Conservation (phyloP, 1,139 yeast species). For the Candida labiduridarum region DNA sequence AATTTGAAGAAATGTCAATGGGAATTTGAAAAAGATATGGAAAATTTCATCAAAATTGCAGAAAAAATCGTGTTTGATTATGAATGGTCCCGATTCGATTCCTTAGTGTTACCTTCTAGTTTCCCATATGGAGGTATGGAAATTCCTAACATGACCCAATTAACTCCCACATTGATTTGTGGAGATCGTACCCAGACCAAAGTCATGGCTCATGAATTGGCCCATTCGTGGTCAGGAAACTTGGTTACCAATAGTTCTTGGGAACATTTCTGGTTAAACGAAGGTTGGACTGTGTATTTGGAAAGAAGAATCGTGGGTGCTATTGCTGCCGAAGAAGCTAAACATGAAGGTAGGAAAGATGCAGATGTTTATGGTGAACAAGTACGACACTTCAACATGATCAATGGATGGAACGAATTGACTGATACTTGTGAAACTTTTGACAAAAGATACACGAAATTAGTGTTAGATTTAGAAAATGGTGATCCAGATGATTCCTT, state of each 20-base stretch:
- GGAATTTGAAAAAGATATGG: constrained; percentile 43
- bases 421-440: constrained; percentile 25
- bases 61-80: constrained; percentile 35
- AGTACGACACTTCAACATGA: constrained; percentile 33
- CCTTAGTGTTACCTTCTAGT: constrained; percentile 35
- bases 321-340: constrained; percentile 30
- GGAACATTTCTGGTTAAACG: constrained; percentile 45
- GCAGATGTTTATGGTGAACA: constrained; percentile 29
- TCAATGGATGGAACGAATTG: constrained; percentile 34
- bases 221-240: constrained; percentile 44
- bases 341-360: constrained; percentile 21
- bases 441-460: constrained; percentile 24
- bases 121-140: constrained; percentile 48
- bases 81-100: constrained; percentile 38
- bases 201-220: constrained; percentile 43
- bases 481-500: constrained; percentile 39
- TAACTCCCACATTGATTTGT: constrained; percentile 39
- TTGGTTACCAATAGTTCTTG: constrained; percentile 40
- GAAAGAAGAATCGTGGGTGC: constrained; percentile 38
- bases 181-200: constrained; percentile 37
- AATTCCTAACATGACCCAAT: constrained; percentile 40
- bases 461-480: constrained; percentile 31
- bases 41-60: constrained; percentile 35
- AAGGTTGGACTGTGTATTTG: constrained; percentile 43
- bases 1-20: constrained; percentile 31